These are phyloP conservation scores for Boletus bicolor DNA, from an alignment of 768 basidiomycete species.

Conservation along the genomic window DNA sequence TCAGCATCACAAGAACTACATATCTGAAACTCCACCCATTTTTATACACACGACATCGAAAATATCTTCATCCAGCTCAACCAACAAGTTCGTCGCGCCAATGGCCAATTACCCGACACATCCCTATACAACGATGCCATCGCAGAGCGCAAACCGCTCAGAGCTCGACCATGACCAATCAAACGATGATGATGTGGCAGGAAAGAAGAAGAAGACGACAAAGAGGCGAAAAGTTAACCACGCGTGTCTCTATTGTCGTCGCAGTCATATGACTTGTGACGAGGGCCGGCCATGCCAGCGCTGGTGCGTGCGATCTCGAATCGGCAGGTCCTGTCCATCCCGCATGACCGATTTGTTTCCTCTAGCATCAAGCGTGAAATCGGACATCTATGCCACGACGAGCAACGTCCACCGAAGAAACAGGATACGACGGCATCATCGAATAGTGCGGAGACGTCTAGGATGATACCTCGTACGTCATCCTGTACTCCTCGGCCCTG, in stretches of 20 bases:
- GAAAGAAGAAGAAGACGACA: slow-evolving; percentile 42
- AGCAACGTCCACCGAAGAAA: slow-evolving; percentile 56
- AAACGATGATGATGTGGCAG: slow-evolving; percentile 32
- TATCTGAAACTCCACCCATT: slow-evolving; percentile 25
- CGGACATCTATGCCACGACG: slow-evolving; percentile 91
- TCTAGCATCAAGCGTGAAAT: slow-evolving; percentile 93
- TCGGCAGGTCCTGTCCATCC: slow-evolving; percentile 1
- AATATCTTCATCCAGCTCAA: slow-evolving; percentile 6
- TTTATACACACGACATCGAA: slow-evolving; percentile 22
- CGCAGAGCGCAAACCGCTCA: slow-evolving; percentile 9
- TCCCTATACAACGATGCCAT: slow-evolving; percentile 24
- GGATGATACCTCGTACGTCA: slow-evolving; percentile 28
- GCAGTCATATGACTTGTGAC: slow-evolving; percentile 92
- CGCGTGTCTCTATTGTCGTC: slow-evolving; percentile 89
- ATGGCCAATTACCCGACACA: slow-evolving; percentile 31
- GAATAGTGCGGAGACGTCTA: slow-evolving; percentile 32
- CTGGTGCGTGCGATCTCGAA: slow-evolving; percentile 59
- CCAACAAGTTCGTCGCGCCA: slow-evolving; percentile 3
- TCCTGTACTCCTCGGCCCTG: not conserved
- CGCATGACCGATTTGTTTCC: slow-evolving; percentile 5
- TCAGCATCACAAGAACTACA: slow-evolving; percentile 13
- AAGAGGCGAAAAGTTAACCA: slow-evolving; percentile 88
- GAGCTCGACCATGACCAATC: slow-evolving; percentile 29
- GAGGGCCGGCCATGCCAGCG: slow-evolving; percentile 89
- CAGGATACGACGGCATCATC: slow-evolving; percentile 32